Evolutionary conservation across 2,329 filamentous ascomycete species (phyloP).

Genomic region (Fusarium sulawesiense): DNA sequence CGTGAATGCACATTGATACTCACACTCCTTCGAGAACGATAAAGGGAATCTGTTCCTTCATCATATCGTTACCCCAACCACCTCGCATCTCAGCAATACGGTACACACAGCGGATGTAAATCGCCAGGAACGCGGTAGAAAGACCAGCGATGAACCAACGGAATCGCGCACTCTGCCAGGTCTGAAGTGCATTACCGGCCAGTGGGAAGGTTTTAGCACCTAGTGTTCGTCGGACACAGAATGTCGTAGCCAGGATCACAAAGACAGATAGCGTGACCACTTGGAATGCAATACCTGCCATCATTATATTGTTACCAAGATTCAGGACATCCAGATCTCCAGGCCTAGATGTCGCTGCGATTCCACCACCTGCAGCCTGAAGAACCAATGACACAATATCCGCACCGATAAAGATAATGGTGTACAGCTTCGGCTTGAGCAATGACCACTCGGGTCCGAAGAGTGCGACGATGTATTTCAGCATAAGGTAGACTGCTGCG

Average conservation of each 20-base stretch:
- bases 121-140: background rate
- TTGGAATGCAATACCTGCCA: constrained; percentile 13
- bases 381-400: constrained; percentile 9
- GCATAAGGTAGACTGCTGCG: constrained; percentile 21
- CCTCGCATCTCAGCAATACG: constrained; percentile 21
- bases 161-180: background rate
- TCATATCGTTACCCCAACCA: background rate
- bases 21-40: constrained; percentile 11
- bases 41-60: constrained; percentile 14
- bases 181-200: background rate
- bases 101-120: constrained; percentile 20
- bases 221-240: background rate
- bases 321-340: background rate
- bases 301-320: constrained; percentile 8
- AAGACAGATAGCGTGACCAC: constrained; percentile 12
- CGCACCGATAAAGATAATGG: constrained; percentile 13
- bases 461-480: constrained; percentile 6
- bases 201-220: background rate
- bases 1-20: background rate
- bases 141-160: background rate
- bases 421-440: constrained; percentile 14
- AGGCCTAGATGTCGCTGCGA: constrained; percentile 2
- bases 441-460: constrained; percentile 15
- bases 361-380: constrained; percentile 12
- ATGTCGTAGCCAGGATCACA: background rate